A percentile compares a stretch with the other conserved stretches of the same genome.
phyloP scores from a whole-genome alignment of 257 asterid species.

The Nemophila menziesii region DNA sequence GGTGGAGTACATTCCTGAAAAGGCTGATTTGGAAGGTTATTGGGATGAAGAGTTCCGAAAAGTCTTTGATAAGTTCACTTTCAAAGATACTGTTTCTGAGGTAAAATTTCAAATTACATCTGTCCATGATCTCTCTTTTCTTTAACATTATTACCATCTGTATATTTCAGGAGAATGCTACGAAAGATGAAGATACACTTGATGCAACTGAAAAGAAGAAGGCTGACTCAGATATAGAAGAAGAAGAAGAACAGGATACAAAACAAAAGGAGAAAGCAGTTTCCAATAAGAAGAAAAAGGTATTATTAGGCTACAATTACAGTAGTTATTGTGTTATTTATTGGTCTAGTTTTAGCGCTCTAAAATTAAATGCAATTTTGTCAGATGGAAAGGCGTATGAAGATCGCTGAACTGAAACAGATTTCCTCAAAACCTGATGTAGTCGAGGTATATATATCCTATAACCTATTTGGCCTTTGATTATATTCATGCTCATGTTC shows the following conservation, averaged over 20 bases:
- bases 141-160: not conserved
- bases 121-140: not conserved
- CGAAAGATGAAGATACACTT: slow-evolving; percentile 54
- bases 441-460: slow-evolving; percentile 54
- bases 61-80: slow-evolving; percentile 80
- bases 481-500: not conserved
- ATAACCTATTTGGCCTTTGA: not conserved
- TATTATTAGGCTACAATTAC: slow-evolving; percentile 7
- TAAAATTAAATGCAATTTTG: slow-evolving; percentile 10
- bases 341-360: not conserved
- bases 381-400: slow-evolving; percentile 89
- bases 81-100: slow-evolving; percentile 41
- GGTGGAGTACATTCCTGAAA: slow-evolving; percentile 86
- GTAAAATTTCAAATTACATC: slow-evolving; percentile 21
- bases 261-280: slow-evolving; percentile 65
- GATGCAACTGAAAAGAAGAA: slow-evolving; percentile 46
- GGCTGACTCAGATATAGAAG: slow-evolving; percentile 62
- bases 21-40: slow-evolving; percentile 57
- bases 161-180: slow-evolving; percentile 44
- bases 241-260: slow-evolving; percentile 67
- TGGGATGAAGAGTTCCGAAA: slow-evolving; percentile 70
- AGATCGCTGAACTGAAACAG: slow-evolving; percentile 86
- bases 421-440: slow-evolving; percentile 75
- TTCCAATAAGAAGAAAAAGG: slow-evolving; percentile 97
- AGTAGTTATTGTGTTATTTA: not conserved